Evolutionary conservation across 108 stramenopile species (phyloP), one percentile per base, ranked within the genome.

Genomic region (Mayamaea pseudoterrestris): DNA sequence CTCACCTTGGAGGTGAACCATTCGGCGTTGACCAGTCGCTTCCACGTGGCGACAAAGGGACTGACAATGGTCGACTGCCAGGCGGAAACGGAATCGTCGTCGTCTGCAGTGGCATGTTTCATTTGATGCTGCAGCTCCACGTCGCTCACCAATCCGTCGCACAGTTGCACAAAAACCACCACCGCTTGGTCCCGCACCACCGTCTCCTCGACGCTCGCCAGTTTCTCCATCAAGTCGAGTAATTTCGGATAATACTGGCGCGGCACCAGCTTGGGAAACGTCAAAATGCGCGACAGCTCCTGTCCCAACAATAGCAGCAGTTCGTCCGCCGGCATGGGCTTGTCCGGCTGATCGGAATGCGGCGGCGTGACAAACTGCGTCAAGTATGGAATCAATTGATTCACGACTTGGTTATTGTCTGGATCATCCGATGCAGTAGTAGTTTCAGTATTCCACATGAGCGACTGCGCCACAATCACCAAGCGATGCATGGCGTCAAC

Each of bases 1-100:
- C 72, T 70, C 5, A 96, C 90, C 43, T 95, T 84, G 39, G 94
- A 69, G 8, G 97, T 96, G 74, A 98, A 99, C 96, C 96, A 99
- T 40, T 99, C 98, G 35, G 90, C 81, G 17, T 54, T 57, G 18
- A 71, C 74, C 53, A 97, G 55, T 30, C 94, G 55, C 40, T 82
- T 73, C 36, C 90, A 55, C 67, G 93, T 76, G 25, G 74, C 69
- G 5, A 90, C 60, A 20, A 78, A 55, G 1, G 11, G 63, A 8
- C 9, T 61, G n/a, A n/a, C n/a, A n/a, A n/a, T n/a, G n/a, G n/a
- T n/a, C n/a, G n/a, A n/a, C n/a, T 57, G 16, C 46, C 24, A 2
- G 63, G 56, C 8, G 43, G 14, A n/a, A 11, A 16, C 13, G 42
- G 11, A 1, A 32, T 44, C 28, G 12, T 27, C 7, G 11, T 30